A percentile compares a stretch with the other conserved stretches of the same genome.
These are phyloP conservation scores for Trichoderma arundinaceum DNA, from an alignment of 2,329 filamentous ascomycete genomes.

Conservation along the genomic window DNA sequence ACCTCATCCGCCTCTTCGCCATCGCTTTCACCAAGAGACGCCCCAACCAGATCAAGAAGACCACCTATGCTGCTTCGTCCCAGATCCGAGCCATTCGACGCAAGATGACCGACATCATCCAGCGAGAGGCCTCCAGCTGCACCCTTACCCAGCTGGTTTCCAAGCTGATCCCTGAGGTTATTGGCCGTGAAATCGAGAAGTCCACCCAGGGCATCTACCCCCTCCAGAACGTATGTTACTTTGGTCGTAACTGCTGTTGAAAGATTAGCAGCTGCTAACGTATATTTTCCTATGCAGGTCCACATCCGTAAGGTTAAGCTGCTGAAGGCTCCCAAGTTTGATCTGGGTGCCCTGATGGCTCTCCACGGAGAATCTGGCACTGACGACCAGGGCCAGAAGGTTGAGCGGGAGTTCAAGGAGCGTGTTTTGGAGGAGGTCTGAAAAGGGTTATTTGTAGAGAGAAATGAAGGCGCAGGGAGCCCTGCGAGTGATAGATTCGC, in stretches of 20 bases:
- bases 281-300: slow-evolving; percentile 63
- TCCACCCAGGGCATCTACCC: slow-evolving; percentile 99
- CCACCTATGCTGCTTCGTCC: slow-evolving; percentile 94
- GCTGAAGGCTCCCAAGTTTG: slow-evolving; percentile 98
- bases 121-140: slow-evolving; percentile 92
- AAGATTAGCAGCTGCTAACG: slow-evolving; percentile 1
- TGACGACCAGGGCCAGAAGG: slow-evolving; percentile 97
- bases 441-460: slow-evolving; percentile 50
- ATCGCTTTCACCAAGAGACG: slow-evolving; percentile 99
- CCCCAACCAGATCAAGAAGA: slow-evolving; percentile 99
- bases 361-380: slow-evolving; percentile 97
- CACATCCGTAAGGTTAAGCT: slow-evolving; percentile 99
- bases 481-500: slow-evolving; percentile 44
- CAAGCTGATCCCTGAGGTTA: slow-evolving; percentile 99
- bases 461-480: slow-evolving; percentile 42
- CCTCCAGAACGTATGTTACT: slow-evolving; percentile 85
- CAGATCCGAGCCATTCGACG: slow-evolving; percentile 98
- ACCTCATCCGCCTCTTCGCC: slow-evolving; percentile 97
- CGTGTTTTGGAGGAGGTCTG: slow-evolving; percentile 91
- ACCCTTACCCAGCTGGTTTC: slow-evolving; percentile 94
- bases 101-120: slow-evolving; percentile 99
- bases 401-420: slow-evolving; percentile 99
- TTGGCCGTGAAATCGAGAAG: slow-evolving; percentile 99
- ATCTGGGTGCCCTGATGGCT: slow-evolving; percentile 92
- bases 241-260: not conserved